Evolutionary conservation across 495 filamentous ascomycete species (phyloP).

Genomic region (Xylaria nigripes): DNA sequence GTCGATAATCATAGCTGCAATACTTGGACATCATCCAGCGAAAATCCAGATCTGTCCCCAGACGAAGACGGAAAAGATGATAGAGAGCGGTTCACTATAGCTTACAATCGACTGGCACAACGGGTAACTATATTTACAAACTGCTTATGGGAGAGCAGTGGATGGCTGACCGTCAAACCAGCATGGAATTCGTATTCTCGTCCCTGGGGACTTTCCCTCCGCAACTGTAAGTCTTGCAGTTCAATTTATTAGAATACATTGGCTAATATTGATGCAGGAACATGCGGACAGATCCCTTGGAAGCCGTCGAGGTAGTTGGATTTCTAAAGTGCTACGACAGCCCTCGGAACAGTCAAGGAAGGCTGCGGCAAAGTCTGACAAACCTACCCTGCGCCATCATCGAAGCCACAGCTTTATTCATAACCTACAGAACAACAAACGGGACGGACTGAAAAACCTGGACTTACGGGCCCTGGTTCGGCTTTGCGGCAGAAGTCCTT

Average conservation of each 20-base stretch:
- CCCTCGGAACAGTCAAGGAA: conserved; percentile 14
- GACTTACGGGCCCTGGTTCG: conserved; percentile 57
- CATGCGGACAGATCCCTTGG: not conserved
- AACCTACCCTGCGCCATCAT: conserved; percentile 25
- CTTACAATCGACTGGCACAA: conserved; percentile 49
- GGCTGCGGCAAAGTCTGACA: conserved; percentile 8
- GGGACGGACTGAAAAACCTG: conserved; percentile 52
- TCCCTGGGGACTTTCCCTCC: conserved; percentile 18
- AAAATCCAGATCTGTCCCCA: conserved; percentile 21
- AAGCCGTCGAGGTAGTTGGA: conserved; percentile 19
- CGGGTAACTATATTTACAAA: conserved; percentile 26
- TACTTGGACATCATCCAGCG: conserved; percentile 41
- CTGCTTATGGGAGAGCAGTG: not conserved
- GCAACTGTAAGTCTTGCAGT: conserved; percentile 10
- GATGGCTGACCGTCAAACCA: conserved; percentile 9
- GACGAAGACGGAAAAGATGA: conserved; percentile 37
- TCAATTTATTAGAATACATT: not conserved
- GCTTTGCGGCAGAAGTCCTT: conserved; percentile 62
- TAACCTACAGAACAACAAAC: conserved; percentile 36
- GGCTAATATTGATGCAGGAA: not conserved
- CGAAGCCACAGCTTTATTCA: conserved; percentile 48
- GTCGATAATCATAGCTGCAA: conserved; percentile 26
- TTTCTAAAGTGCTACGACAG: conserved; percentile 19
- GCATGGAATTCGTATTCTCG: conserved; percentile 34
- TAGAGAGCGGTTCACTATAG: conserved; percentile 34